phyloP scores from a whole-genome alignment of 2,329 filamentous ascomycete species.

The Cercospora canescens region DNA sequence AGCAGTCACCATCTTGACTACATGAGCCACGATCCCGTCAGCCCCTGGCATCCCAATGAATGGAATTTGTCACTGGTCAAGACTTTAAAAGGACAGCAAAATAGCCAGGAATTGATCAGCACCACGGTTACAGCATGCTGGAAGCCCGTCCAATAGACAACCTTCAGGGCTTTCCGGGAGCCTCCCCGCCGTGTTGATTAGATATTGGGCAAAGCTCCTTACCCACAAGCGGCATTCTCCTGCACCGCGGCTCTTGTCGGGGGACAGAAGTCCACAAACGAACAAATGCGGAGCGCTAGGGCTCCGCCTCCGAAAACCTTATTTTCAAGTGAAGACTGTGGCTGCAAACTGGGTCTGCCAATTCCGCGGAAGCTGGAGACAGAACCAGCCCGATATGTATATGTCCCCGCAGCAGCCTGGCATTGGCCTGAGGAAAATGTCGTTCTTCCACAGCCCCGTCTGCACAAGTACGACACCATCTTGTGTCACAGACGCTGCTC shows the following conservation, averaged over 20 bases:
- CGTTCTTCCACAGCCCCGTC: too few species aligned
- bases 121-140: not conserved
- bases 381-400: not conserved
- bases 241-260: not conserved
- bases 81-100: not conserved
- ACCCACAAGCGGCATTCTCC: not conserved
- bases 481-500: not conserved
- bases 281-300: not conserved
- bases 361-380: not conserved
- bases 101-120: constrained; percentile 1
- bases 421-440: too few species aligned
- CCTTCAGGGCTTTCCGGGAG: not conserved
- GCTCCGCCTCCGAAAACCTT: not conserved
- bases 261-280: not conserved
- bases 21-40: not conserved
- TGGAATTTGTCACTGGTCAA: constrained; percentile 1
- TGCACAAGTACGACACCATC: too few species aligned
- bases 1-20: not conserved
- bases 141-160: not conserved
- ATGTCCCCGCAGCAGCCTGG: not conserved
- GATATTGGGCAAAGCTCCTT: not conserved
- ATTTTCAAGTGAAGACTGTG: not conserved
- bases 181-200: not conserved
- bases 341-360: not conserved
- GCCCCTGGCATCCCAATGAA: not conserved